phyloP scores from a whole-genome alignment of 129 eudicot species.

The Escallonia herrerae region DNA sequence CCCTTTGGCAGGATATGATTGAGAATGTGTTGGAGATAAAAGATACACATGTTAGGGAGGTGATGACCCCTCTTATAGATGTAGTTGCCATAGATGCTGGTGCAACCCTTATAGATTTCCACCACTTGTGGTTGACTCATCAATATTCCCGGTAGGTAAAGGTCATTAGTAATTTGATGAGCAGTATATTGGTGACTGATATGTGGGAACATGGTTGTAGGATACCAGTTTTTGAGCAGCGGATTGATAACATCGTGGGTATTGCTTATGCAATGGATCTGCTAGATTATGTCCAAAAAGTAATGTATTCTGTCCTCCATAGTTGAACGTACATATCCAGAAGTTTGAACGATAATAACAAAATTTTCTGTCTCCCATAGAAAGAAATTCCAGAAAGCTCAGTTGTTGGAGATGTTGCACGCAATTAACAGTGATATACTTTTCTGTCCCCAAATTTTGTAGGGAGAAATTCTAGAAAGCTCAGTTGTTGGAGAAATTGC shows the following conservation, averaged over 20 bases:
- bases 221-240: constrained; percentile 77
- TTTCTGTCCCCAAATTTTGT: constrained; percentile 16
- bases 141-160: constrained; percentile 55
- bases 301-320: constrained; percentile 15
- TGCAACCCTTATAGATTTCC: constrained; percentile 60
- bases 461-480: constrained; percentile 57
- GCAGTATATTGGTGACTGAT: no score
- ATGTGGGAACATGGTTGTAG: constrained; percentile 14
- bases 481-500: constrained; percentile 56
- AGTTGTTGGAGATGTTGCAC: constrained; percentile 57
- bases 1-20: constrained; percentile 52
- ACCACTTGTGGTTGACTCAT: constrained; percentile 66
- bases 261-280: constrained; percentile 78
- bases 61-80: constrained; percentile 75
- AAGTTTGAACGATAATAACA: background rate
- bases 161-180: background rate
- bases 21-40: constrained; percentile 72
- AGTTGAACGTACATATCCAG: background rate
- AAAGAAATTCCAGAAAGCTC: constrained; percentile 50
- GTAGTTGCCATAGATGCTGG: constrained; percentile 61
- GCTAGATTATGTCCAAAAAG: constrained; percentile 54
- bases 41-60: constrained; percentile 75
- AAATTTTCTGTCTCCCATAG: constrained; percentile 13
- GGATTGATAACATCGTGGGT: constrained; percentile 70
- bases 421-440: constrained; percentile 13